These are phyloP conservation scores for Claviceps spartinae DNA, from an alignment of 2,329 filamentous ascomycete genomes.

Conservation along the genomic window DNA sequence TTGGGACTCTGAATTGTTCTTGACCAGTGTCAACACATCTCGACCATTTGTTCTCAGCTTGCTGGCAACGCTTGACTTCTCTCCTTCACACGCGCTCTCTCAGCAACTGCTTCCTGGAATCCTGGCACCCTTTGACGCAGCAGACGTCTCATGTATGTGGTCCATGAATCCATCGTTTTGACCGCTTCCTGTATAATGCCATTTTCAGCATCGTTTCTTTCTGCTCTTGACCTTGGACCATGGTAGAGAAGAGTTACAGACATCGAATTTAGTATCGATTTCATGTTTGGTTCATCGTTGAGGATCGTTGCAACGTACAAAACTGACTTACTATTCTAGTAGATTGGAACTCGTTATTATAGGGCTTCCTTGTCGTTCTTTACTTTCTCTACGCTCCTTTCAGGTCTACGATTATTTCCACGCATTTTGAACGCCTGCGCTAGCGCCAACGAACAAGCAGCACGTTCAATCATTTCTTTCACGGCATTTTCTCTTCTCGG, in stretches of 20 bases:
- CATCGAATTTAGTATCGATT: background rate
- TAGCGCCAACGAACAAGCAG: background rate
- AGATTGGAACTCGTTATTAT: background rate
- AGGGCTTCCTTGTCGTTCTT: background rate
- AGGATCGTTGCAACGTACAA: background rate
- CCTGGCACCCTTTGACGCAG: constrained; percentile 1
- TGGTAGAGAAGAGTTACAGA: background rate
- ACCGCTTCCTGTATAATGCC: background rate
- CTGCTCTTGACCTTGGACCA: background rate
- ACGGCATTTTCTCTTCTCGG: background rate
- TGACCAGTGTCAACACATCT: background rate
- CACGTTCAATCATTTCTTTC: background rate
- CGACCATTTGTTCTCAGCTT: background rate
- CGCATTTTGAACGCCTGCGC: background rate
- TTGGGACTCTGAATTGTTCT: background rate
- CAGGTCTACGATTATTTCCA: background rate
- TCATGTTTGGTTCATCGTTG: background rate
- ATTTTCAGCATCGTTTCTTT: background rate
- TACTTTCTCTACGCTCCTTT: background rate
- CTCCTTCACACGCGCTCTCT: background rate
- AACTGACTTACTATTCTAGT: background rate
- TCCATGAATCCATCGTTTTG: background rate
- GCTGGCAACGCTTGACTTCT: background rate
- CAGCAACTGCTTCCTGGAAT: background rate
- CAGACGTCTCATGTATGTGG: constrained; percentile 4